Evolutionary conservation across 331 rosid genomes (phyloP), one percentile per base, ranked within the genome.

Genomic region (Stylosanthes scabra): DNA sequence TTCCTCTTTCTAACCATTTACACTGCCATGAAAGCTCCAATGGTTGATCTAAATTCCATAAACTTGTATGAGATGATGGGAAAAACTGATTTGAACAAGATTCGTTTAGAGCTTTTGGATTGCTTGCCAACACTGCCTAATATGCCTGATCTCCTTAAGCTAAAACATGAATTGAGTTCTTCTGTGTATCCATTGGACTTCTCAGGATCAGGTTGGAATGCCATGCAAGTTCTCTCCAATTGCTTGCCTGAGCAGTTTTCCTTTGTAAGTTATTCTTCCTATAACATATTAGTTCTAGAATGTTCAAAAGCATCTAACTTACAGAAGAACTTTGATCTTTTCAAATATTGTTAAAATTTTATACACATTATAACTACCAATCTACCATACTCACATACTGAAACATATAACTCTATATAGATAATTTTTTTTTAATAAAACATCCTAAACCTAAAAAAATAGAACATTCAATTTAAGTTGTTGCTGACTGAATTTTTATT

Each of bases 1-100:
- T 88, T 88, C 84, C 85, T 88, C 14, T 83, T 77, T 71, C 81
- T 88, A 64, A 81, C 90, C 45, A 49, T 85, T 66, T 85, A 79
- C 84, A 88, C 92, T 14, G 87, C 85, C 44, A 12, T 60, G 77
- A 79, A 20, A 59, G 73, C 87, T 41, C 87, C 92, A 46, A 68
- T 39, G 66, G 66, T 88, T 34, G 66, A 85, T 70, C 66, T 87
- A 11, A 67, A 63, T 46, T 83, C 88, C 67, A 56, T 85, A 46
- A 59, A 72, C 56, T 76, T 85, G 16, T 65, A 80, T 42, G 80
- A 74, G 45, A 58, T 78, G 63, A 39, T 83, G 10, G 80, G 80
- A 68, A 76, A 49, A 56, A 71, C 88, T 7, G 83, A 85, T 52
- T 67, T 85, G 72, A 64, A 79, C 13, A 83, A 70, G 72, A 78